Evolutionary conservation across 768 basidiomycete species (phyloP), one percentile per base, ranked within the genome.

Genomic region (Tricholoma furcatifolium): DNA sequence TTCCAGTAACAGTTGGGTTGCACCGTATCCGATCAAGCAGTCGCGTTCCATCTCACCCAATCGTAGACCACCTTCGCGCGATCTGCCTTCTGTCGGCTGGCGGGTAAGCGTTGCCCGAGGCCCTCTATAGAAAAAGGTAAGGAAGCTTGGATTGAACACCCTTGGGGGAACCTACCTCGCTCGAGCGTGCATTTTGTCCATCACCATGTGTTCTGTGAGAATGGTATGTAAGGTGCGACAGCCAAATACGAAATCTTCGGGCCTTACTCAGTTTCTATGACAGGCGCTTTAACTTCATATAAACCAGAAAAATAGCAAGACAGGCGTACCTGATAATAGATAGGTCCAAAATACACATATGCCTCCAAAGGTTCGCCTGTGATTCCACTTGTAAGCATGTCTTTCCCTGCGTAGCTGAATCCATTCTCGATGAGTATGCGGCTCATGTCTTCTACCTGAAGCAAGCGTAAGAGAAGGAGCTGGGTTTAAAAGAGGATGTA

Each of bases 171-270:
- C 62, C 62, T 68, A 87, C 92, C 93, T 88, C 46, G 97, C 94
- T 53, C 97, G 87, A 59, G 97, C 97, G 62, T 99, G 97, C 97
- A 99, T 99, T 78, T 99, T 99, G 79, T 99, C 97, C 87, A 98
- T 90, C 46, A 98, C 96, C 96, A 98, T 98, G 74, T 96, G 95
- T 76, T 95, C 86, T 90, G 60, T 23, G 36, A 55, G 12, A 18
- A 53, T 20, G 36, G 38, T 49, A 54, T 58, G 42, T 54, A 48
- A 61, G 58, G 62, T n/a, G 60, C 43, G 50, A 35, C 45, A 36
- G 42, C 30, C 39, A 47, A n/a, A 23, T 15, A 41, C 40, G 18
- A 30, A 40, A 20, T 17, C 24, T 23, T 40, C 23, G 20, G 18
- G 47, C 24, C 91, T 76, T 69, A 97, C 95, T 98, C 51, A 98